phyloP scores from a whole-genome alignment of 1,284 basidiomycete genomes.

The Puccinia coronata region DNA sequence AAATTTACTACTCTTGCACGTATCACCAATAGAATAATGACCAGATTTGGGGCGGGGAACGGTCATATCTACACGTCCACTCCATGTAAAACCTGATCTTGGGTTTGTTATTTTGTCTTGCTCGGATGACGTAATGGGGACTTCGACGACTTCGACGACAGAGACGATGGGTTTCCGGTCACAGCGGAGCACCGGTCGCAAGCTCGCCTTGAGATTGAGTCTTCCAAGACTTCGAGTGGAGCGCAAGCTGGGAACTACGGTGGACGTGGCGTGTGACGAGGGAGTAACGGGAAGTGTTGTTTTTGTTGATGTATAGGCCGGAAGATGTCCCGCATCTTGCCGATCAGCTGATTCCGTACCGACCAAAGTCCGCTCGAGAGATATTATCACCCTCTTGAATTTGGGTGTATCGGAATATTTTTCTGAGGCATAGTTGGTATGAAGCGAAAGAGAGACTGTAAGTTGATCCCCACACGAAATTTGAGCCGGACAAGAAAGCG shows the following conservation, averaged over 20 bases:
- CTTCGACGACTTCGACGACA: background rate
- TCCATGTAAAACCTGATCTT: slow-evolving; percentile 6
- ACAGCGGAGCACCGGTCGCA: background rate
- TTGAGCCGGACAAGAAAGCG: slow-evolving; percentile 24
- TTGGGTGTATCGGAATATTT: background rate
- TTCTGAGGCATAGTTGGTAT: background rate
- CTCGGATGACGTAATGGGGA: background rate
- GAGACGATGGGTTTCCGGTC: slow-evolving; percentile 5
- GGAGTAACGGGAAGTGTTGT: background rate
- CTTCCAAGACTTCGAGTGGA: background rate
- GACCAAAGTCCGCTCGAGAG: slow-evolving; percentile 14
- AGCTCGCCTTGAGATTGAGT: background rate
- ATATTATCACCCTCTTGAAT: slow-evolving; percentile 1
- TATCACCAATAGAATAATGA: slow-evolving; percentile 44
- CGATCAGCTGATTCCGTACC: background rate
- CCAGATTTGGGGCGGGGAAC: slow-evolving; percentile 23
- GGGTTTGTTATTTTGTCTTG: background rate
- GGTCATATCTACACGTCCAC: slow-evolving; percentile 17
- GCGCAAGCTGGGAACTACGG: background rate
- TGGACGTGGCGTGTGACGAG: background rate
- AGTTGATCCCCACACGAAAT: slow-evolving; percentile 32
- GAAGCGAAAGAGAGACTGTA: slow-evolving; percentile 6
- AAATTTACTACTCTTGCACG: slow-evolving; percentile 32
- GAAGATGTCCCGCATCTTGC: background rate
- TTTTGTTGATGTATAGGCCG: background rate